Evolutionary conservation across 768 basidiomycete genomes (phyloP).

Genomic region (Trametes punicea): DNA sequence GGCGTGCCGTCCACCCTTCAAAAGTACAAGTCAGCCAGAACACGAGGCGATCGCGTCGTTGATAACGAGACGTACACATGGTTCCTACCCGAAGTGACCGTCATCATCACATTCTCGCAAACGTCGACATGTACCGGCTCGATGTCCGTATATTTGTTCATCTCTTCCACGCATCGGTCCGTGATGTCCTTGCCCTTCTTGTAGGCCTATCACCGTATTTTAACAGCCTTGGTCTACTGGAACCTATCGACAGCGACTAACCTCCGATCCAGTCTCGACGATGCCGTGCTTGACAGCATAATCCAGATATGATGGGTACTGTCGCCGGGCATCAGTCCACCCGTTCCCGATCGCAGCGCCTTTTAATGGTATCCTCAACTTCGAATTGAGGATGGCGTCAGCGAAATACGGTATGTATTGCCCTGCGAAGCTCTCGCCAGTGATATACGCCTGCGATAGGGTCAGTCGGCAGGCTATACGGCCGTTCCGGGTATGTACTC

Average conservation of each 20-base stretch:
- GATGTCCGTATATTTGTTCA: conserved; percentile 39
- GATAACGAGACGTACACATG: conserved; percentile 9
- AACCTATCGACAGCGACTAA: conserved; percentile 31
- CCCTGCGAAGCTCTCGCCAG: conserved; percentile 95
- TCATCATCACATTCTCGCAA: conserved; percentile 61
- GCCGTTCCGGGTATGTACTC: conserved; percentile 29
- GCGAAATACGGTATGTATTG: conserved; percentile 98
- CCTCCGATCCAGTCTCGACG: conserved; percentile 67
- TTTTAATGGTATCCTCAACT: conserved; percentile 57
- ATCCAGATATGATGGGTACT: conserved; percentile 89
- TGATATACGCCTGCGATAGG: conserved; percentile 89
- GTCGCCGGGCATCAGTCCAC: conserved; percentile 88
- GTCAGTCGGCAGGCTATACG: neutral
- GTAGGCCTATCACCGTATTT: conserved; percentile 46
- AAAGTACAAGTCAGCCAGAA: neutral
- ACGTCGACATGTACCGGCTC: conserved; percentile 52
- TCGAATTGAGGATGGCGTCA: conserved; percentile 65
- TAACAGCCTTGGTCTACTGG: neutral
- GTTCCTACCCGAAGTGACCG: conserved; percentile 38
- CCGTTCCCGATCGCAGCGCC: conserved; percentile 96
- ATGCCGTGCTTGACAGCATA: conserved; percentile 79
- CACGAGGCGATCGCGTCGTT: conserved; percentile 34
- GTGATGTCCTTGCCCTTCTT: conserved; percentile 53
- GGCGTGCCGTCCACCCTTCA: conserved; percentile 60
- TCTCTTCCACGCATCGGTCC: conserved; percentile 53